Conservation (phyloP, 2,329 filamentous ascomycete species). For the Cadophora sp. region DNA sequence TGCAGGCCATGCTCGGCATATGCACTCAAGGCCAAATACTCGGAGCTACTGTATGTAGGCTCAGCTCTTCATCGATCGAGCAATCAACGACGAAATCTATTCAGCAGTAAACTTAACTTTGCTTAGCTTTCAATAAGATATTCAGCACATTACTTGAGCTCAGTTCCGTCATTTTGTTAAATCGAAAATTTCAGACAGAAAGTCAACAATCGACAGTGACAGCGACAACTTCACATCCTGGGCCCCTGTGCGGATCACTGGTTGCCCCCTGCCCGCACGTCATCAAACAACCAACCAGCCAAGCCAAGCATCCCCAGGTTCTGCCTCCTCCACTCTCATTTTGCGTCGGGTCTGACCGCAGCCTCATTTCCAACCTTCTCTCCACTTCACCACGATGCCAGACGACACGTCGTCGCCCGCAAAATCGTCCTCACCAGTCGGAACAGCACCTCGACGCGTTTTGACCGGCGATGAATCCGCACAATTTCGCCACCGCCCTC, state of each 20-base stretch:
- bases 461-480: constrained; percentile 35
- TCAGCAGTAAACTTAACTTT: too few species aligned
- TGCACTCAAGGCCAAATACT: neutral
- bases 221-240: neutral
- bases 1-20: neutral
- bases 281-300: neutral
- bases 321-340: neutral
- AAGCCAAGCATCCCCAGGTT: constrained; percentile 22
- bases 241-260: neutral
- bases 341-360: neutral
- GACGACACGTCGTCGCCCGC: constrained; percentile 18
- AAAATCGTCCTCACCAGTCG: constrained; percentile 25
- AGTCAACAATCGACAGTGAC: neutral
- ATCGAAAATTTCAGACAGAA: neutral
- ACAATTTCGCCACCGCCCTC: constrained; percentile 34
- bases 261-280: constrained; percentile 1
- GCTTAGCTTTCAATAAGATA: too few species aligned
- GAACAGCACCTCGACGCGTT: constrained; percentile 24
- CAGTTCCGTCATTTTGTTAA: too few species aligned
- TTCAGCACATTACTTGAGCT: too few species aligned
- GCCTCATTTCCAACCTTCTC: neutral
- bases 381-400: constrained; percentile 24
- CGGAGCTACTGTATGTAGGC: neutral
- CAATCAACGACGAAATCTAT: neutral
- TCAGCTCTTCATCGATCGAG: neutral